Percentiles rank a stretch among this genome's conserved stretches.
Evolutionary conservation across 805 yeast genomes (phyloP).

Genomic region (Candida saitoana): DNA sequence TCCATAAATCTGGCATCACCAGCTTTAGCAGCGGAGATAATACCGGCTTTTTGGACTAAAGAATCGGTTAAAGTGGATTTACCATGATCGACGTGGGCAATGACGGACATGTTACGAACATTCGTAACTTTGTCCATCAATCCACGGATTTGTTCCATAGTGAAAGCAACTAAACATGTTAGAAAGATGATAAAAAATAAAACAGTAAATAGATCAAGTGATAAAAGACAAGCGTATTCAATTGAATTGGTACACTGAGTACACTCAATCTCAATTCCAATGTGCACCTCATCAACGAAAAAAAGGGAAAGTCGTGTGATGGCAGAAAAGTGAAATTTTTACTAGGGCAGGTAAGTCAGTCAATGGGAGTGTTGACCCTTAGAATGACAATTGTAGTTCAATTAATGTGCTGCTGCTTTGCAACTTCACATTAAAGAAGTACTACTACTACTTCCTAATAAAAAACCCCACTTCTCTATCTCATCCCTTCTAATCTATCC

Average conservation of each 20-base stretch:
- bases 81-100: slow-evolving; percentile 99
- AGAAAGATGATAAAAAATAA: slow-evolving; percentile 12
- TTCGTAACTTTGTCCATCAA: slow-evolving; percentile 99
- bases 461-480: too few relatives aligned
- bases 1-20: slow-evolving; percentile 99
- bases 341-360: too few relatives aligned
- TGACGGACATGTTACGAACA: slow-evolving; percentile 99
- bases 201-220: too few relatives aligned
- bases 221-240: background rate
- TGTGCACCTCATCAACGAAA: too few relatives aligned
- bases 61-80: slow-evolving; percentile 99
- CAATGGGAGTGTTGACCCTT: too few relatives aligned
- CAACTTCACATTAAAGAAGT: too few relatives aligned
- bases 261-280: too few relatives aligned
- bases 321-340: background rate
- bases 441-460: too few relatives aligned
- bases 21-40: slow-evolving; percentile 98
- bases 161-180: slow-evolving; percentile 44
- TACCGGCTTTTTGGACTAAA: slow-evolving; percentile 98
- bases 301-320: background rate
- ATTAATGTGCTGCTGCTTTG: too few relatives aligned
- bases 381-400: too few relatives aligned
- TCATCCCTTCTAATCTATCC: too few relatives aligned
- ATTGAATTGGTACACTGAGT: background rate
- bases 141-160: slow-evolving; percentile 86